Evolutionary conservation across 1,284 basidiomycete species (phyloP), one percentile per base, ranked within the genome.

Genomic region (Marasmius tenuissimus): DNA sequence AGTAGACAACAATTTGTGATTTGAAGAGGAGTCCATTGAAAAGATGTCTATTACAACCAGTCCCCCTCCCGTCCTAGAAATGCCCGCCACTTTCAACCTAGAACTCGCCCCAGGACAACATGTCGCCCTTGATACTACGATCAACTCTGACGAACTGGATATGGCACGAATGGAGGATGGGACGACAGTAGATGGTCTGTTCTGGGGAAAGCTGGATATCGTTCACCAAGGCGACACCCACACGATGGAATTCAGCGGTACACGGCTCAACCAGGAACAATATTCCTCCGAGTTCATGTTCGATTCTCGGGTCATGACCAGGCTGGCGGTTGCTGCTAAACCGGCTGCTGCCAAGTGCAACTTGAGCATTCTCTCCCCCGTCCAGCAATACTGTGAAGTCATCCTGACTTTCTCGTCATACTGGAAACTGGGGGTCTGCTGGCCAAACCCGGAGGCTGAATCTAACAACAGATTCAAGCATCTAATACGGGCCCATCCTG

Each of bases 121-220:
- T 57, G 87, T 93, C 60, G 88, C 86, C 4, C 81, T 93, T 22
- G 92, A 93, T 67, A 90, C 89, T 1, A 87, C 82, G 14, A 81
- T 92, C 50, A 81, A 82, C 53, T 93, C 91, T 4, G 86, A 88
- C 60, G 91, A 93, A 67, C 80, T 92, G 38, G 91, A 93, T 71
- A 93, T 93, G 91, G 87, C 91, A 1, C 84, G 89, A 58, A 92
- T 91, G 88, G 91, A 93, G 65, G 91, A 93, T 67, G 91, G 91
- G 2, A 93, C 90, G 10, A 79, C 85, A 27, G 91, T 93, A 22
- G 91, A 91, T 58, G 91, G 91, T 49, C 77, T 83, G 71, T 93
- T 93, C 76, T 93, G 89, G 89, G 91, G 91, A 2, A 93, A 92
- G 70, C 84, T 93, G 57, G 85, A 86, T 66, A 90, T 93, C 58